Conservation (phyloP, 257 asterid genomes). For the Verbascum thapsus region DNA sequence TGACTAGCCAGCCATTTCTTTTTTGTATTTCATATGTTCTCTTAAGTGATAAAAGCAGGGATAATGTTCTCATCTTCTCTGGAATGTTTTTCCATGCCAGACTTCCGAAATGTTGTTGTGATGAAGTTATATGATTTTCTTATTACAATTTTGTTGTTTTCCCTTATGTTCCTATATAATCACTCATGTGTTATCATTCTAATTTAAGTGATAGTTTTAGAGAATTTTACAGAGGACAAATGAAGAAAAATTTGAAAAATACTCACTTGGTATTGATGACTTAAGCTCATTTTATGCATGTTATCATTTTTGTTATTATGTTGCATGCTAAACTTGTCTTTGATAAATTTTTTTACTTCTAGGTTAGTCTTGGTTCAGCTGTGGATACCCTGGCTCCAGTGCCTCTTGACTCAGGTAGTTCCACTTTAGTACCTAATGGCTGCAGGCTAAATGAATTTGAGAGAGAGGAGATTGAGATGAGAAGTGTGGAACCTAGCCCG, state of each 20-base stretch:
- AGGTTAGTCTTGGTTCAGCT: slow-evolving; percentile 55
- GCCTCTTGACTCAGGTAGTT: slow-evolving; percentile 54
- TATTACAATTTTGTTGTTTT: not conserved
- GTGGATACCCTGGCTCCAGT: slow-evolving; percentile 44
- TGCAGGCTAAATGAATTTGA: slow-evolving; percentile 47
- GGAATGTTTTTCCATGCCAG: not conserved
- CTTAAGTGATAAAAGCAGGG: slow-evolving; percentile 15
- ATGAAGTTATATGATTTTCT: slow-evolving; percentile 9
- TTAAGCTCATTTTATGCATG: slow-evolving; percentile 16
- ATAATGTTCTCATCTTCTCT: not conserved
- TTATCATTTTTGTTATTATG: slow-evolving; percentile 17
- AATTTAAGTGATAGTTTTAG: slow-evolving; percentile 8
- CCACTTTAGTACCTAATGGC: slow-evolving; percentile 42
- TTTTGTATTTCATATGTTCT: slow-evolving; percentile 1
- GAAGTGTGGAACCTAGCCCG: slow-evolving; percentile 50
- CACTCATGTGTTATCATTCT: not conserved
- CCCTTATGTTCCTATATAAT: slow-evolving; percentile 13
- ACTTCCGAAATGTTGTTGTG: slow-evolving; percentile 14
- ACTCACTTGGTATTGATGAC: slow-evolving; percentile 29
- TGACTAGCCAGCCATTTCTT: slow-evolving; percentile 11
- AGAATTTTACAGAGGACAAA: slow-evolving; percentile 7
- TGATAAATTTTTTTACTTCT: slow-evolving; percentile 22
- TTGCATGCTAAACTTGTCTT: slow-evolving; percentile 1
- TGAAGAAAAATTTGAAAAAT: slow-evolving; percentile 20
- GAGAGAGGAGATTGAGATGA: slow-evolving; percentile 53